Evolutionary conservation across 441 rosid genomes (phyloP).

Genomic region (Macaranga tanarius): DNA sequence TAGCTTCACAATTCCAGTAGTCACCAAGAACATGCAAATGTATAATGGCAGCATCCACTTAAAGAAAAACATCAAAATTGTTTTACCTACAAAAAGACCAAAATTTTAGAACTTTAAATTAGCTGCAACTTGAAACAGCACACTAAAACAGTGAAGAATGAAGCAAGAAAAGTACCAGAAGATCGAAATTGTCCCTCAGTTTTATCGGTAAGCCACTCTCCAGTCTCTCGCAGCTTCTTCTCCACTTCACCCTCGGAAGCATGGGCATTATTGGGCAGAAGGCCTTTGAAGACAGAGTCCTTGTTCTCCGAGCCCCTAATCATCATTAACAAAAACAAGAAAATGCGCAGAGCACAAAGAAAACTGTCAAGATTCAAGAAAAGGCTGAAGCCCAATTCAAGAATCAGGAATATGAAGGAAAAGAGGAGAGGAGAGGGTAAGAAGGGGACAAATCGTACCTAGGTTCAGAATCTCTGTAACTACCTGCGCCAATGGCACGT

Average conservation of each 20-base stretch:
- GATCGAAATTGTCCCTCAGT: slow-evolving; percentile 56
- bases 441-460: slow-evolving; percentile 27
- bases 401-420: background rate
- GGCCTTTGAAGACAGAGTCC: slow-evolving; percentile 45
- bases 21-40: slow-evolving; percentile 52
- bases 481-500: slow-evolving; percentile 71
- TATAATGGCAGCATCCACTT: slow-evolving; percentile 68
- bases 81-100: slow-evolving; percentile 50
- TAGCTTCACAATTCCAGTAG: slow-evolving; percentile 53
- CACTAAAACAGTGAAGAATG: background rate
- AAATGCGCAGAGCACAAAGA: no score
- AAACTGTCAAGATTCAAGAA: no score
- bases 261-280: slow-evolving; percentile 45
- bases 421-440: background rate
- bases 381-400: slow-evolving; percentile 2
- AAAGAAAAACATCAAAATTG: slow-evolving; percentile 42
- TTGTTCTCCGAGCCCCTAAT: slow-evolving; percentile 51
- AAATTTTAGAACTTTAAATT: background rate
- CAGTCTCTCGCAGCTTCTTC: slow-evolving; percentile 64
- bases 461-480: slow-evolving; percentile 59
- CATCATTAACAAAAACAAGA: background rate
- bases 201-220: slow-evolving; percentile 47
- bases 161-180: slow-evolving; percentile 38
- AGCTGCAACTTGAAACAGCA: no score
- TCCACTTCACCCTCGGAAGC: slow-evolving; percentile 49